Base-by-base conservation (phyloP, 805 yeast genomes). In the Yamadazyma sp. region DNA sequence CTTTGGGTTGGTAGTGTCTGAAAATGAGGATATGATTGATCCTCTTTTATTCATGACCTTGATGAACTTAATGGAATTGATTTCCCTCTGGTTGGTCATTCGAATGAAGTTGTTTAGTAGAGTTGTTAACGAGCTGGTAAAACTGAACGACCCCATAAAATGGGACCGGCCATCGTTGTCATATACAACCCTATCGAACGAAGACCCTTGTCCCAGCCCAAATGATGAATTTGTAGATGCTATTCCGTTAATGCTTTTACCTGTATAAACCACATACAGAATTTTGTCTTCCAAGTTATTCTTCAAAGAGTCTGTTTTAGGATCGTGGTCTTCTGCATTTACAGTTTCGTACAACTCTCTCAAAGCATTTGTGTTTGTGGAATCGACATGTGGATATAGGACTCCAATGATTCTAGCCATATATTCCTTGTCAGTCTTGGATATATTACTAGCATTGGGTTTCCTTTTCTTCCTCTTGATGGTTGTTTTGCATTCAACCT, bases 81-180 rank as follows among this genome's bases (percentile, higher is more conserved):
- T 12, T 4, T 38, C 39, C 17, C 26, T 25, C 11, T 26, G 34
- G 7, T 22, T 15, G 6, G 43, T 39, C 24, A 23, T 28, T 6
- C 37, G n/a, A 11, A 38, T 35, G 28, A 39, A 27, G 19, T 30
- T 42, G 14, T 39, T 42, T 10, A 42, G 18, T 3, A 42, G 28
- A 6, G 32, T 22, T 6, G 46, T 42, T 11, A 42, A 17, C 2
- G 38, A 12, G 11, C 40, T 30, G 6, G 43, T 38, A 18, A 42
- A 42, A 3, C 46, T 40, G 36, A 42, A 42, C n/a, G 35, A 17
- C 1, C 46, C 46, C 35, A 42, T 23, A 18, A 34, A 42, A 26
- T 42, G 46, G 9, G 41, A 31, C 8, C 35, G 18, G 10, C 43
- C 46, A 24, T 42, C 42, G 15, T 38, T 34, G 26, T 42, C 46